These are phyloP conservation scores for Cudoniella acicularis DNA, from an alignment of 495 filamentous ascomycete species.

Conservation along the genomic window DNA sequence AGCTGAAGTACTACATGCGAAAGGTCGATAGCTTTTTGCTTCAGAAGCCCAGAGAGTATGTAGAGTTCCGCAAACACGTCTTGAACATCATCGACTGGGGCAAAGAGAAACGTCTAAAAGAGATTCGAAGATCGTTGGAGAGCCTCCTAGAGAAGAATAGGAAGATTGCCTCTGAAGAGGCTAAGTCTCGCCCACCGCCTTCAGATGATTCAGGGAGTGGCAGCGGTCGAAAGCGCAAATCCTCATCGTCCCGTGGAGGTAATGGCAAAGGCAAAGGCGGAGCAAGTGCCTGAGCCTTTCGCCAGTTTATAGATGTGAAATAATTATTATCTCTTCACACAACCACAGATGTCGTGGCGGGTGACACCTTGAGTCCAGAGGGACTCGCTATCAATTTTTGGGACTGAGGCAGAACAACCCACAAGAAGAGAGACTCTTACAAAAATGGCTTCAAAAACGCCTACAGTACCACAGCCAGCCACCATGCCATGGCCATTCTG, in stretches of 20 bases:
- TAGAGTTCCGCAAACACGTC: constrained; percentile 32
- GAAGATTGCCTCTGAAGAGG: constrained; percentile 19
- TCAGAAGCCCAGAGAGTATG: constrained; percentile 25
- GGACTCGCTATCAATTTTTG: no score
- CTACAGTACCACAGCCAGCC: no score
- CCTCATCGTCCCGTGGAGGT: constrained; percentile 16
- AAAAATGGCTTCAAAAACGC: no score
- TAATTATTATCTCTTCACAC: no score
- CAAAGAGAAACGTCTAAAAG: constrained; percentile 25
- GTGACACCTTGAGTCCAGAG: no score
- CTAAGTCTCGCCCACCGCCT: constrained; percentile 22
- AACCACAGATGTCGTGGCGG: no score
- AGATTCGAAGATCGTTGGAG: constrained; percentile 30
- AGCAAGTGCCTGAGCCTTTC: not conserved
- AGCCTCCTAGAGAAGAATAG: constrained; percentile 24
- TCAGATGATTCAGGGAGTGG: constrained; percentile 19
- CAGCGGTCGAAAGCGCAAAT: constrained; percentile 17
- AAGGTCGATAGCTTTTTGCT: constrained; percentile 26
- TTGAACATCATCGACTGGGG: constrained; percentile 35
- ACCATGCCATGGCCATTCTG: no score
- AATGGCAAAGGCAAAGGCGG: constrained; percentile 11
- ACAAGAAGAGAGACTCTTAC: no score
- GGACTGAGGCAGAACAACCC: no score
- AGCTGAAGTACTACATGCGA: constrained; percentile 30
- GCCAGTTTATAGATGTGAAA: no score